A percentile compares a stretch with the other conserved stretches of the same genome.
Evolutionary conservation across 139 green algal species (phyloP).

Genomic region (Yamagishiella unicocca): DNA sequence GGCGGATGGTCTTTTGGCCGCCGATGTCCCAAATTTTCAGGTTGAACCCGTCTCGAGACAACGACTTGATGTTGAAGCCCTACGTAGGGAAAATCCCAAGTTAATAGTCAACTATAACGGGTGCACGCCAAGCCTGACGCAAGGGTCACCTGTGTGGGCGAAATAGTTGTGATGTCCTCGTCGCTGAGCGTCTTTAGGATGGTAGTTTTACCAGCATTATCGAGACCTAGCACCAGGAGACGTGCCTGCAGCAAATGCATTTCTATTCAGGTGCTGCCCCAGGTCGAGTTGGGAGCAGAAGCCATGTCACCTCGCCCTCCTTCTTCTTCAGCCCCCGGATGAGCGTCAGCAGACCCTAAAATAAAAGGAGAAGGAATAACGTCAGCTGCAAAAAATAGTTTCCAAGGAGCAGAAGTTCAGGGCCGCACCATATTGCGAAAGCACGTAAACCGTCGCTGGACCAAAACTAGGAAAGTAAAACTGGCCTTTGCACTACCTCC

Average conservation of each 20-base stretch:
- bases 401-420: too few relatives aligned
- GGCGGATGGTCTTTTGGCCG: constrained; percentile 85
- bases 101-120: background rate
- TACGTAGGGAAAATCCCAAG: constrained; percentile 37
- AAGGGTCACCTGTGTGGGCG: constrained; percentile 73
- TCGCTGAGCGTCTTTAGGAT: constrained; percentile 85
- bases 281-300: background rate
- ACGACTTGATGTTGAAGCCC: constrained; percentile 92
- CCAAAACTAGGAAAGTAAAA: too few relatives aligned
- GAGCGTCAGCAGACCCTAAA: constrained; percentile 73
- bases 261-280: background rate
- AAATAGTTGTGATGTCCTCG: constrained; percentile 87
- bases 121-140: background rate
- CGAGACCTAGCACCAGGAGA: constrained; percentile 85
- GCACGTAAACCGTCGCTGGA: too few relatives aligned
- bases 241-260: constrained; percentile 67
- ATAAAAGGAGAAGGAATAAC: background rate
- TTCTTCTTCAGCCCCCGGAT: constrained; percentile 75
- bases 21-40: constrained; percentile 92
- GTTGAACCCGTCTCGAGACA: constrained; percentile 86
- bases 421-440: too few relatives aligned
- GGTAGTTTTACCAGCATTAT: constrained; percentile 91
- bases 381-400: background rate
- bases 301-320: constrained; percentile 70
- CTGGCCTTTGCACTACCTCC: too few relatives aligned